A percentile compares a stretch with the other conserved stretches of the same genome.
These are phyloP conservation scores for Limonium bicolor DNA, from an alignment of 148 eudicot genomes.

Conservation along the genomic window DNA sequence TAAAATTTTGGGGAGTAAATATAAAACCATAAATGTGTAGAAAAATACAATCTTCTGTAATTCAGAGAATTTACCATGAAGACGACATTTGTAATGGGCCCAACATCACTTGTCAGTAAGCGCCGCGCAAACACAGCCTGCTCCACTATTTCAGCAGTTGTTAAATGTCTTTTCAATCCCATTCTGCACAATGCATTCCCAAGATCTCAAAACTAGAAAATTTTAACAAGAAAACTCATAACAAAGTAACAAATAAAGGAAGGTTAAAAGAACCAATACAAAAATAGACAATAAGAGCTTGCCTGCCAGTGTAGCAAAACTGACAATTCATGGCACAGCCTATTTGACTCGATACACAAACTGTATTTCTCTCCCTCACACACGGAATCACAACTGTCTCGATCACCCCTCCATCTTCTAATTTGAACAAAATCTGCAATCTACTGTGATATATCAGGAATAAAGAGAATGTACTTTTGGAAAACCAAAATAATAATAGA, in stretches of 20 bases:
- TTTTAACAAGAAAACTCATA: too few species aligned
- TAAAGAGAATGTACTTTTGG: constrained; percentile 41
- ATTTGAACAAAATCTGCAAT: constrained; percentile 82
- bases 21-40: too few species aligned
- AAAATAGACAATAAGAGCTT: constrained; percentile 10
- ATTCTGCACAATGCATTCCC: constrained; percentile 37
- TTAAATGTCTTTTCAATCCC: constrained; percentile 71
- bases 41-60: background rate
- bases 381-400: constrained; percentile 90
- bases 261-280: background rate
- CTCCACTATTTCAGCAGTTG: constrained; percentile 84
- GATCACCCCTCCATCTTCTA: constrained; percentile 85
- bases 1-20: too few species aligned
- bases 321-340: constrained; percentile 99
- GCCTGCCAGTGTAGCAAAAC: constrained; percentile 98
- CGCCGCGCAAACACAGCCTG: constrained; percentile 84
- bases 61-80: constrained; percentile 66
- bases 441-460: constrained; percentile 68
- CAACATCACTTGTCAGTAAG: constrained; percentile 60
- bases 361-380: constrained; percentile 63
- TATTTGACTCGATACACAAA: constrained; percentile 97
- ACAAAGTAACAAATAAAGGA: background rate
- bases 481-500: constrained; percentile 6
- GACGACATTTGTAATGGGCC: constrained; percentile 70
- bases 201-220: background rate